Evolutionary conservation across 208 protist genomes (phyloP), one percentile per base, ranked within the genome.

Genomic region (Polymyxa betae): DNA sequence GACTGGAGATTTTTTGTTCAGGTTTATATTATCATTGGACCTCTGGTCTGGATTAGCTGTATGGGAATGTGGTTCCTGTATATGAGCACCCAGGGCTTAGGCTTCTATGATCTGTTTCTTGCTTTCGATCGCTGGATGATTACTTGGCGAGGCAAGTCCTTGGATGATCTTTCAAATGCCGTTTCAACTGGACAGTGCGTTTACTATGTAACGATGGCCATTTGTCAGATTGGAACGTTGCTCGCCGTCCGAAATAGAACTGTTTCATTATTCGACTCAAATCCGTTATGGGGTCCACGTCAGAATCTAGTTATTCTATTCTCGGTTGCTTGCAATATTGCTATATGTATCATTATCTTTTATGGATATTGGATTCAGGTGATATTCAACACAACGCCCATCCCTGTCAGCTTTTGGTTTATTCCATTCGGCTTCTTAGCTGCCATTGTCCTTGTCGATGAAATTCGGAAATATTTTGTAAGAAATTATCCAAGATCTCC

Each of bases 31-130:
- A 38, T 82, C n/a, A 5, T 82, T 43, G 72, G 72, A 38, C 35
- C 35, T 43, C 35, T 35, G 16, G 35, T 82, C n/a, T 5, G 72
- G 16, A 43, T 82, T 20, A 38, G 35, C 72, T 82, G 72, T 43
- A 38, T 82, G 5, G 72, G 72, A 5, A 82, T 82, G 72, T 82
- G 5, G 10, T 82, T 82, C 72, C n/a, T 82, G 35, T 82, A 82
- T 43, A 38, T 5, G 72, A 5, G 40, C 72, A 45, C 35, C 12
- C 72, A 82, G 35, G 72, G 72, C 5, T 82, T 82, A 5, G 72
- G 72, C 35, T 82, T 82, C 72, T 82, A 40, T n/a, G 72, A 82
- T 43, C 16, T 82, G 16, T 38, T 82, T 5, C 35, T 82, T 43
- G 72, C 35, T 12, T 82, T 82, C 40, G 72, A 43, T 35, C 5